phyloP scores from a whole-genome alignment of 108 stramenopile genomes.

The Schizochytrium sp. region DNA sequence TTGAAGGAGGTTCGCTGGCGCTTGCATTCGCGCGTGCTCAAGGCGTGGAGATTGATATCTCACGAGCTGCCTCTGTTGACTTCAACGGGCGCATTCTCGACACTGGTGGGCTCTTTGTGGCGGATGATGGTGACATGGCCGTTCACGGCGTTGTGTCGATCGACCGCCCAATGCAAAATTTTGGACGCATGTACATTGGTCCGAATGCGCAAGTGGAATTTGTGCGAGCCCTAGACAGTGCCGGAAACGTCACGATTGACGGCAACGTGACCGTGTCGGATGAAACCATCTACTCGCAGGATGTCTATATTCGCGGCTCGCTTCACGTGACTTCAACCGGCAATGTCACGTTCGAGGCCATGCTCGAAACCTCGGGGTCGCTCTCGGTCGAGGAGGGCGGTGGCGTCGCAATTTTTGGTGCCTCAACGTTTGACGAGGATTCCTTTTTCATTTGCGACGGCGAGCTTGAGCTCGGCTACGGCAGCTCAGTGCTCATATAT shows the following conservation, averaged over 20 bases:
- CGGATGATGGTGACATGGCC: not conserved
- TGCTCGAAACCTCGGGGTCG: not conserved
- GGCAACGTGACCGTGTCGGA: not conserved
- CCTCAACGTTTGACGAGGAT: not conserved
- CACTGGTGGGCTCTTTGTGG: not conserved
- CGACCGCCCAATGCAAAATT: not conserved
- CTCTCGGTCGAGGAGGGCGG: not conserved
- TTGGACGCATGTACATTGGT: conserved; percentile 1
- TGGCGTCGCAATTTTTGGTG: not conserved
- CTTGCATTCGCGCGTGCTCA: not conserved
- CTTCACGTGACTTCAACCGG: not conserved
- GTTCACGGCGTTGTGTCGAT: not conserved
- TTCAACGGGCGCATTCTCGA: not conserved
- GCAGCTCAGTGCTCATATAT: not conserved
- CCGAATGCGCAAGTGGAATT: not conserved
- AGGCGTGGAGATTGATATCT: not conserved
- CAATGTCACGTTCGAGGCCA: not conserved
- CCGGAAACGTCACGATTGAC: not conserved
- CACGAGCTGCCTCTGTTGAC: not conserved
- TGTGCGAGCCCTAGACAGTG: not conserved
- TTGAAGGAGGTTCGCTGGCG: not conserved
- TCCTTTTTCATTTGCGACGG: not conserved
- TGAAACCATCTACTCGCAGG: not conserved
- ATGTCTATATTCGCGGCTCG: not conserved
- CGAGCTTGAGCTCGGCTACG: not conserved